phyloP scores from a whole-genome alignment of 2,329 filamentous ascomycete species.

The Ophiostoma himal-ulmi region DNA sequence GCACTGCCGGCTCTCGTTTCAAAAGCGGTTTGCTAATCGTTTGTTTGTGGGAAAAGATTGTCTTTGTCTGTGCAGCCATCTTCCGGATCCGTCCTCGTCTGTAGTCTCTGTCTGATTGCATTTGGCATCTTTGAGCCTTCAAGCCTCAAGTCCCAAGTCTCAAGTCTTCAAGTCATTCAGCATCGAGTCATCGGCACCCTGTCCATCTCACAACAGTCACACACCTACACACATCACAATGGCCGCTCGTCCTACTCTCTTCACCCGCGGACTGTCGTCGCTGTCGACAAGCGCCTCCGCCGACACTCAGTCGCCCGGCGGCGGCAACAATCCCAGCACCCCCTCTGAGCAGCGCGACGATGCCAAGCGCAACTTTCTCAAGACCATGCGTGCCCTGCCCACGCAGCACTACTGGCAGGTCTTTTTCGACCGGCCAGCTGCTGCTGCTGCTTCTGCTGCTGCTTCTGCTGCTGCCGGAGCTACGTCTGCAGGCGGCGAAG shows the following conservation, averaged over 20 bases:
- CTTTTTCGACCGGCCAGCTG: conserved; percentile 52
- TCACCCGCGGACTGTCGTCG: conserved; percentile 58
- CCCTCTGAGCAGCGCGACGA: conserved; percentile 69
- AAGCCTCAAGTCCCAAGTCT: neutral
- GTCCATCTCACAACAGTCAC: neutral
- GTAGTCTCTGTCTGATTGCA: neutral
- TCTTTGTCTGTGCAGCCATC: neutral
- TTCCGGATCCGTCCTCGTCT: neutral
- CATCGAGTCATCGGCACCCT: neutral
- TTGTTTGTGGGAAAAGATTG: neutral
- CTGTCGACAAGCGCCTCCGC: conserved; percentile 49
- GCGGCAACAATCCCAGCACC: conserved; percentile 54
- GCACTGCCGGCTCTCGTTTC: neutral
- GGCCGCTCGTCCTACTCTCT: conserved; percentile 52
- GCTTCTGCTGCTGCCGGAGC: neutral
- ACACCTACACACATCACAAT: conserved; percentile 34
- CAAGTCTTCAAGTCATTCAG: neutral
- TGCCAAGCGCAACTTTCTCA: conserved; percentile 77
- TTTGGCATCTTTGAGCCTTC: neutral
- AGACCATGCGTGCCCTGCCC: conserved; percentile 64
- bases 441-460: neutral
- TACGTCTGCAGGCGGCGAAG: neutral
- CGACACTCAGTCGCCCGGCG: conserved; percentile 53
- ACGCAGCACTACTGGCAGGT: conserved; percentile 78
- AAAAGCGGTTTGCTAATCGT: conserved; percentile 2